Evolutionary conservation across 495 filamentous ascomycete genomes (phyloP).

Genomic region (Tuber melanosporum): DNA sequence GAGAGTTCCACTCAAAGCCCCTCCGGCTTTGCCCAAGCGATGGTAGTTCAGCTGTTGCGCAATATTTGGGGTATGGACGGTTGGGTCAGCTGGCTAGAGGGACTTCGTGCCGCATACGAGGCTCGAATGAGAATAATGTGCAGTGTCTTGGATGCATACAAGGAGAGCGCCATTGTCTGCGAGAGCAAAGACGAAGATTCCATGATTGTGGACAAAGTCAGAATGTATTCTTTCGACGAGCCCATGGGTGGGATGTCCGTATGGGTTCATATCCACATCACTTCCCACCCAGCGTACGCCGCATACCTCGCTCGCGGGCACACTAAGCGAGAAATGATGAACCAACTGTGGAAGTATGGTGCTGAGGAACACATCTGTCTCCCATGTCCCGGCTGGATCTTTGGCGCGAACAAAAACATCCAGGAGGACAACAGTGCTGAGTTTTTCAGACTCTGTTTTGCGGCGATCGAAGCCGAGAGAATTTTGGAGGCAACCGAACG

Average conservation of each 20-base stretch:
- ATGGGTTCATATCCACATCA: constrained; percentile 66
- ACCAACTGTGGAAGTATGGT: constrained; percentile 62
- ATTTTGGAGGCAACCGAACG: constrained; percentile 54
- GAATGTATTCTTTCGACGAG: constrained; percentile 66
- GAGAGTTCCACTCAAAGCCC: constrained; percentile 75
- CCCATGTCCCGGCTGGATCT: constrained; percentile 62
- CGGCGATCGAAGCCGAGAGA: constrained; percentile 65
- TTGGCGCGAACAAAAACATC: constrained; percentile 58
- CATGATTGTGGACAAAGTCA: constrained; percentile 59
- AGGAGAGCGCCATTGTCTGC: constrained; percentile 46
- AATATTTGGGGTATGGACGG: constrained; percentile 74
- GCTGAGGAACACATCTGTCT: constrained; percentile 63
- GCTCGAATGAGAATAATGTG: constrained; percentile 73
- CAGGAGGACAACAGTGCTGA: constrained; percentile 52
- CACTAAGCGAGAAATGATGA: constrained; percentile 47
- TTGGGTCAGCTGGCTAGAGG: constrained; percentile 83
- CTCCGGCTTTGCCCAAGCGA: constrained; percentile 76
- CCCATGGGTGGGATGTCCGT: constrained; percentile 92
- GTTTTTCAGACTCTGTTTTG: constrained; percentile 77
- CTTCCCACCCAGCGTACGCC: constrained; percentile 62
- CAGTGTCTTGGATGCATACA: constrained; percentile 57
- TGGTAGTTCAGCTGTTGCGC: constrained; percentile 65
- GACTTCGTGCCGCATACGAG: constrained; percentile 74
- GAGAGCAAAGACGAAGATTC: constrained; percentile 52
- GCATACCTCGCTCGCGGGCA: constrained; percentile 42